Base-by-base conservation (phyloP, 805 yeast genomes). In the Teunomyces lycoperdinae region DNA sequence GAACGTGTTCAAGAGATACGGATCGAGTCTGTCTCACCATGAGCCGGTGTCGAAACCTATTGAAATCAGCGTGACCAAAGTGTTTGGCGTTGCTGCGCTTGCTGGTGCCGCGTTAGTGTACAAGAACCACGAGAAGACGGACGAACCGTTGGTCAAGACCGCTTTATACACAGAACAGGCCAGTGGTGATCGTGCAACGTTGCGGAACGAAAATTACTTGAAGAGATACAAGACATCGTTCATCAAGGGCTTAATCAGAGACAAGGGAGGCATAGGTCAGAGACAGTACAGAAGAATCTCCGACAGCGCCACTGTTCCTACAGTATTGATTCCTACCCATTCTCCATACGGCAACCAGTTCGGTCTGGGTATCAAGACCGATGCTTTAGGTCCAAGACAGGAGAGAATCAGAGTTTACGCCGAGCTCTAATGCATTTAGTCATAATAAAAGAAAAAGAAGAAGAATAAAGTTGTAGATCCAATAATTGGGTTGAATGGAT, bases 211-310 rank as follows among this genome's bases (percentile, higher is more conserved):
- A 46, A 68, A 64, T 47, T 68, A 66, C 60, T 54, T 61, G 47
- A 65, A 66, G 51, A 63, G 67, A 53, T 72, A 72, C 61, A 67
- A 72, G 57, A 60, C 67, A 8, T 71, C 76, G n/a, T 70, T 72
- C 58, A 60, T 71, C 51, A 70, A 69, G 58, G 67, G 62, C 9
- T 68, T 66, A 54, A 71, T 70, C 45, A 69, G 67, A 58, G 77
- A 72, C 53, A 71, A 68, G 55, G 76, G 77, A 45, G 77, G 77
- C 44, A 65, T 72, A 53, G 77, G 77, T 44, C 75, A 70, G 56
- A 67, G 59, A 51, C 73, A 68, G 46, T 67, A 62, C 58, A 65
- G 72, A 56, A 66, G 68, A 62, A 54, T 61, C 44, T 54, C 61
- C 32, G 66, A 59, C 50, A 60, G 48, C 27, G 38, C 63, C 14